Percentiles rank a stretch among this genome's conserved stretches.
phyloP scores from a whole-genome alignment of 768 basidiomycete genomes.

The Lactarius sp. region DNA sequence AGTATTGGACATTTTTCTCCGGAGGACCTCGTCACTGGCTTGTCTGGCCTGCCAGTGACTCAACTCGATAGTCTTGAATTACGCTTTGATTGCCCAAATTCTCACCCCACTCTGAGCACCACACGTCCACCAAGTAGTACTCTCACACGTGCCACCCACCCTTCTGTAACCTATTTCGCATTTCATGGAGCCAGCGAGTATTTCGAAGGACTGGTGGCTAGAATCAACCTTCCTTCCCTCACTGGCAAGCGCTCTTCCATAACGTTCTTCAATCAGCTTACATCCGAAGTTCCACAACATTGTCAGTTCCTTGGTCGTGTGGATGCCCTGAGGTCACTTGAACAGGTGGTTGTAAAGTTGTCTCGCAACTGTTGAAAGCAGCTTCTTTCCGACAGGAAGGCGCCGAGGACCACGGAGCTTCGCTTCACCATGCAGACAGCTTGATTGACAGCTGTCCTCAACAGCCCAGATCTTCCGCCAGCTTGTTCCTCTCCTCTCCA shows the following conservation, averaged over 20 bases:
- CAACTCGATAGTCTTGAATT: background rate
- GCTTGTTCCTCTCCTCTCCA: background rate
- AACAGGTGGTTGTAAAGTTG: background rate
- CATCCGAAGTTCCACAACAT: background rate
- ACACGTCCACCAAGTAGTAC: background rate
- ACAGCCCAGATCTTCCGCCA: background rate
- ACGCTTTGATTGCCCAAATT: background rate
- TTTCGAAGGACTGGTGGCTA: slow-evolving; percentile 2
- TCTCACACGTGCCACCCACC: background rate
- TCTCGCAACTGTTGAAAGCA: background rate
- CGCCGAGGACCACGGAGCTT: no score
- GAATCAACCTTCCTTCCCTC: background rate
- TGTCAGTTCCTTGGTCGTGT: background rate
- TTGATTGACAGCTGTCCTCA: slow-evolving; percentile 5
- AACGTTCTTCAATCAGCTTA: background rate
- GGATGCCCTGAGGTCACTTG: background rate
- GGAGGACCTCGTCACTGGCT: background rate
- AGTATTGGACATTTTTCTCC: background rate
- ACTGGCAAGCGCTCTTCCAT: background rate
- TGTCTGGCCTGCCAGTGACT: background rate
- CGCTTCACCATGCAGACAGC: background rate
- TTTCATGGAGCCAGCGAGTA: slow-evolving; percentile 8
- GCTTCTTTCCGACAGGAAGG: background rate
- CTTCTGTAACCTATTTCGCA: background rate
- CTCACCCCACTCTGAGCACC: background rate